A percentile compares a stretch with the other conserved stretches of the same genome.
Conservation (phyloP, 2,329 filamentous ascomycete species). For the Cytospora schulzeri region DNA sequence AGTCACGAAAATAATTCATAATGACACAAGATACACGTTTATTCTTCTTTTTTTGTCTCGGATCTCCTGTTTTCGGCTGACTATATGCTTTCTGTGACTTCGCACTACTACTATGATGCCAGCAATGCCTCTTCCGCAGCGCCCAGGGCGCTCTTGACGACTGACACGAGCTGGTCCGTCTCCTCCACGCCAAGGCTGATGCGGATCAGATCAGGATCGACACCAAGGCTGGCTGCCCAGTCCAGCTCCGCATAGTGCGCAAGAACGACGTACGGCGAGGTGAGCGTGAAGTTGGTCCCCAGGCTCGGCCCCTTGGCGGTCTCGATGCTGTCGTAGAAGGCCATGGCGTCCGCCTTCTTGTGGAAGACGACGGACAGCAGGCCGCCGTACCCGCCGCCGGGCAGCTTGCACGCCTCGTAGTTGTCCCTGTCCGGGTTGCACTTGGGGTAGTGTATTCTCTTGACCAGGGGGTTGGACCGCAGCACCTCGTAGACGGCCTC, state of each 20-base stretch:
- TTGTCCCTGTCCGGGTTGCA: slow-evolving; percentile 66
- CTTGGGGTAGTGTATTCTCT: slow-evolving; percentile 85
- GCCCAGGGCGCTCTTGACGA: slow-evolving; percentile 70
- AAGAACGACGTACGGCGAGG: slow-evolving; percentile 86
- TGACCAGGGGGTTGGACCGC: slow-evolving; percentile 62
- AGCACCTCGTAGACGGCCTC: slow-evolving; percentile 80
- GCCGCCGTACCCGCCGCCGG: slow-evolving; percentile 83
- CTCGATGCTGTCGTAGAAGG: slow-evolving; percentile 83
- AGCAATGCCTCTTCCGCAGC: slow-evolving; percentile 46
- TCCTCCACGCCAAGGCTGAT: slow-evolving; percentile 92
- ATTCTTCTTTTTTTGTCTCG: background rate
- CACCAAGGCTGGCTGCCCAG: slow-evolving; percentile 84
- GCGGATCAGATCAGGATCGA: slow-evolving; percentile 77
- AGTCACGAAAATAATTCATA: background rate
- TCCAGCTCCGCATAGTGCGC: slow-evolving; percentile 90
- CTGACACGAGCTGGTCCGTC: slow-evolving; percentile 61
- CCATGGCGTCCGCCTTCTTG: slow-evolving; percentile 67
- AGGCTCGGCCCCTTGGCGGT: slow-evolving; percentile 93
- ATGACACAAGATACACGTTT: background rate
- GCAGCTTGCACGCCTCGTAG: slow-evolving; percentile 78
- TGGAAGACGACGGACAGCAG: slow-evolving; percentile 84
- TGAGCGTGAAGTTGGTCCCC: slow-evolving; percentile 94
- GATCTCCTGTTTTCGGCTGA: background rate
- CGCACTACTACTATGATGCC: background rate
- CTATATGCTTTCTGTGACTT: background rate